Conservation (phyloP, 495 filamentous ascomycete species). For the Hypoxylon fragiforme region DNA sequence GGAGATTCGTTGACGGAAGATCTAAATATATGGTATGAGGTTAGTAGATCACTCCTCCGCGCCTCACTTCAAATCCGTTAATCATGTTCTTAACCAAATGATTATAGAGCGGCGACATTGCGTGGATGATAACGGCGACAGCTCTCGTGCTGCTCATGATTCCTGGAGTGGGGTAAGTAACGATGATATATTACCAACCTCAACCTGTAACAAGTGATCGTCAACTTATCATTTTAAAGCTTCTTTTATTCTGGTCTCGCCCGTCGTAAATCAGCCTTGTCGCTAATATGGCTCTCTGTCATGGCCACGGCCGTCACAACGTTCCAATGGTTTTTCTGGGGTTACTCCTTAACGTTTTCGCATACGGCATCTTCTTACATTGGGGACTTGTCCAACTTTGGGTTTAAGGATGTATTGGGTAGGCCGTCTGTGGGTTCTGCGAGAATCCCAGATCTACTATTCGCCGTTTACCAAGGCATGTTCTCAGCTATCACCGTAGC, state of each 20-base stretch:
- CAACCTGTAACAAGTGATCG: not conserved
- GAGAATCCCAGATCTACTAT: conserved; percentile 85
- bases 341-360: conserved; percentile 91
- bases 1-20: conserved; percentile 74
- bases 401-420: conserved; percentile 77
- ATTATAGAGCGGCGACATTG: conserved; percentile 78
- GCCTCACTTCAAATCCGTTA: not conserved
- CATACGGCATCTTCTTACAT: conserved; percentile 82
- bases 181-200: conserved; percentile 16
- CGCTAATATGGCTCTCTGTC: conserved; percentile 94
- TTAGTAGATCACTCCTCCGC: conserved; percentile 42
- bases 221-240: conserved; percentile 41
- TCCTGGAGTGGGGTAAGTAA: conserved; percentile 75
- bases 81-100: conserved; percentile 10
- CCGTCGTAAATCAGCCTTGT: conserved; percentile 92
- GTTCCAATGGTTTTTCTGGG: conserved; percentile 99
- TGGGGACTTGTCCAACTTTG: conserved; percentile 84
- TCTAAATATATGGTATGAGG: conserved; percentile 82
- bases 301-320: conserved; percentile 89
- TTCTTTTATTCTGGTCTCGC: conserved; percentile 99
- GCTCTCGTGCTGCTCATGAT: conserved; percentile 97
- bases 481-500: conserved; percentile 95
- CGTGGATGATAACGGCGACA: conserved; percentile 85
- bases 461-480: conserved; percentile 97
- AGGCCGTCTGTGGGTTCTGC: conserved; percentile 79